These are phyloP conservation scores for Blastobotrys capitulatus DNA, from an alignment of 1,139 yeast species.

Conservation along the genomic window DNA sequence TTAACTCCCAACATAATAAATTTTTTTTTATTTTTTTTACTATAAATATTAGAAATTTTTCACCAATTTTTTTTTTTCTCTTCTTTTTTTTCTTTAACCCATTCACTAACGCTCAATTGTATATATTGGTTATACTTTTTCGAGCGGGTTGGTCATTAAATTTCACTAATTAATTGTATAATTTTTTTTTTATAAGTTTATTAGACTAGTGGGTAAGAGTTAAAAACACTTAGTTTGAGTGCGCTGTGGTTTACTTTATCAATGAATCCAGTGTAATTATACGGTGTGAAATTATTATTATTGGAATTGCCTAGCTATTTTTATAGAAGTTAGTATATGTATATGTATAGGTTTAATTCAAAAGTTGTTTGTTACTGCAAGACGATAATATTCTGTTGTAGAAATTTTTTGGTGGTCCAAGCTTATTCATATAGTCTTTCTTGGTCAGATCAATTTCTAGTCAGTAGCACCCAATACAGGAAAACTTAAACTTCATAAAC, in stretches of 20 bases:
- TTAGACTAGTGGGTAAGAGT: constrained; percentile 20
- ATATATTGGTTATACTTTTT: constrained; percentile 14
- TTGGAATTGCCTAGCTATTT: too few species aligned
- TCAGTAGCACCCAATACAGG: too few species aligned
- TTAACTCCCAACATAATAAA: not conserved
- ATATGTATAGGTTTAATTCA: too few species aligned
- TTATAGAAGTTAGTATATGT: too few species aligned
- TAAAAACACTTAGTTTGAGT: constrained; percentile 20
- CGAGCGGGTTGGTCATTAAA: constrained; percentile 22
- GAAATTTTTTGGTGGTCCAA: too few species aligned
- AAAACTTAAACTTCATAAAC: too few species aligned
- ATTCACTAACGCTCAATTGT: constrained; percentile 31
- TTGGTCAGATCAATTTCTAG: too few species aligned
- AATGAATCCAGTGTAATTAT: constrained; percentile 20
- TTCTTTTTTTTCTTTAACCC: constrained; percentile 20
- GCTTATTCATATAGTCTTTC: too few species aligned
- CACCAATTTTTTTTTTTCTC: not conserved
- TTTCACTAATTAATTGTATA: not conserved
- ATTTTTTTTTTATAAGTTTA: too few species aligned
- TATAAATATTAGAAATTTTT: constrained; percentile 1
- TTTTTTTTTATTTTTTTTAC: constrained; percentile 1
- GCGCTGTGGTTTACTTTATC: constrained; percentile 17
- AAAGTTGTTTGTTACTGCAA: too few species aligned
- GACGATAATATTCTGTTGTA: too few species aligned
- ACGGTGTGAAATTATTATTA: constrained; percentile 15